Conservation (phyloP, 306 rosid genomes). For the Astragalus glycyphyllos region DNA sequence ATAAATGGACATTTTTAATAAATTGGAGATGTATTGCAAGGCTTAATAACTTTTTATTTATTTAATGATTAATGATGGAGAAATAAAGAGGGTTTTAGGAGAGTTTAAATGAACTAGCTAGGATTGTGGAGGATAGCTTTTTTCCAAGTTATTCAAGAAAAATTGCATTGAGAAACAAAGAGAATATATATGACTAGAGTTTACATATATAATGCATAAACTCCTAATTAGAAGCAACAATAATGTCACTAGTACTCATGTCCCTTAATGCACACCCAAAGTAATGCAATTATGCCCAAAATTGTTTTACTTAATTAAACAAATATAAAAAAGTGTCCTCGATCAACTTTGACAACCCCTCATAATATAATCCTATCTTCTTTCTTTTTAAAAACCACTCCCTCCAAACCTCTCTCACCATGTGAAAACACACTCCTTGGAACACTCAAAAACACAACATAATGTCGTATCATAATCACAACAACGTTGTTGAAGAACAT, state of each 20-base stretch:
- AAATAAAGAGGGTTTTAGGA: too few species aligned
- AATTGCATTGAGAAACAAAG: not conserved
- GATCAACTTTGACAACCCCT: constrained; percentile 8
- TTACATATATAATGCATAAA: constrained; percentile 6
- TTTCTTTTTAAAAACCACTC: constrained; percentile 47
- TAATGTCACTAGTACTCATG: constrained; percentile 41
- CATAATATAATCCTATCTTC: constrained; percentile 38
- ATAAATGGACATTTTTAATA: too few species aligned
- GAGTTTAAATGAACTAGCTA: too few species aligned
- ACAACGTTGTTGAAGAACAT: constrained; percentile 64
- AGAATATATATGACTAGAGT: not conserved
- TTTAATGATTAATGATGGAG: too few species aligned
- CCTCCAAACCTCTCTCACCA: constrained; percentile 39
- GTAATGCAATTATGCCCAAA: constrained; percentile 18
- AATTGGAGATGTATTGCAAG: too few species aligned
- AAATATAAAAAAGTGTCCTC: constrained; percentile 30
- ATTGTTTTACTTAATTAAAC: not conserved
- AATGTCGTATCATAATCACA: constrained; percentile 43
- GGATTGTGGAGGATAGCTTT: too few species aligned
- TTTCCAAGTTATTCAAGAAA: too few species aligned
- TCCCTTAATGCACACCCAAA: constrained; percentile 52
- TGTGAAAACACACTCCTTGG: constrained; percentile 1
- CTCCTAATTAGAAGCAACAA: constrained; percentile 40
- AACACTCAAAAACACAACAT: not conserved
- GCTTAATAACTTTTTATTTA: too few species aligned